Evolutionary conservation across 495 filamentous ascomycete species (phyloP).

Genomic region (Podospora sp.): DNA sequence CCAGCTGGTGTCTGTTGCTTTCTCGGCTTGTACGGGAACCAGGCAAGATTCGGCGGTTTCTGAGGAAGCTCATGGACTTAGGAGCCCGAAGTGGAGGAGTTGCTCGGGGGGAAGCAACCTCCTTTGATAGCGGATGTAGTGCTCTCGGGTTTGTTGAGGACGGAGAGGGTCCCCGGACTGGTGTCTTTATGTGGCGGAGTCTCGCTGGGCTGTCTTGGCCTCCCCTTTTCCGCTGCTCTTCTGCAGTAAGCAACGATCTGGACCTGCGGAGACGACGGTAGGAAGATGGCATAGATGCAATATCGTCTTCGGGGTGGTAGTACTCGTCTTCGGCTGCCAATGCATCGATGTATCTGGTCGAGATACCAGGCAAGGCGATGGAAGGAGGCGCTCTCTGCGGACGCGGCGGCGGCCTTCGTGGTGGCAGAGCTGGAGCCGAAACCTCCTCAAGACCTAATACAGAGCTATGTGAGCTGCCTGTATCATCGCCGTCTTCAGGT

Average conservation of each 20-base stretch:
- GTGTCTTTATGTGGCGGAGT: not conserved
- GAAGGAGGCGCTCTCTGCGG: conserved; percentile 26
- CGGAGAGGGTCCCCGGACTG: conserved; percentile 17
- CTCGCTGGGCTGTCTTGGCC: conserved; percentile 13
- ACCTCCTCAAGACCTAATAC: not conserved
- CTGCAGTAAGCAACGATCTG: conserved; percentile 66
- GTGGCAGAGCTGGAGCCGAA: conserved; percentile 9
- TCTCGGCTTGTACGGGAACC: conserved; percentile 38
- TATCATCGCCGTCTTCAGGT: conserved; percentile 12
- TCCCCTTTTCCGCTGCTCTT: conserved; percentile 38
- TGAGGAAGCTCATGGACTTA: conserved; percentile 67
- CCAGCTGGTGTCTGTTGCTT: conserved; percentile 36
- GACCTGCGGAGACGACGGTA: conserved; percentile 74
- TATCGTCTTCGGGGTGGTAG: conserved; percentile 61
- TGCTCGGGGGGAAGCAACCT: conserved; percentile 1
- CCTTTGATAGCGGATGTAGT: conserved; percentile 27
- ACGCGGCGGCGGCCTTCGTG: not conserved
- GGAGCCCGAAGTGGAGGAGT: conserved; percentile 39
- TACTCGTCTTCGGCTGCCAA: conserved; percentile 47
- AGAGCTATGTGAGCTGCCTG: conserved; percentile 15
- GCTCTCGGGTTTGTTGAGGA: conserved; percentile 20
- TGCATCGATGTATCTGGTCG: conserved; percentile 38
- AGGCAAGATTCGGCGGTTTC: conserved; percentile 37
- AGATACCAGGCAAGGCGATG: conserved; percentile 24
- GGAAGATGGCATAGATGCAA: conserved; percentile 69